A percentile compares a stretch with the other conserved stretches of the same genome.
phyloP scores from a whole-genome alignment of 768 basidiomycete species.

The Amanita inopinata region DNA sequence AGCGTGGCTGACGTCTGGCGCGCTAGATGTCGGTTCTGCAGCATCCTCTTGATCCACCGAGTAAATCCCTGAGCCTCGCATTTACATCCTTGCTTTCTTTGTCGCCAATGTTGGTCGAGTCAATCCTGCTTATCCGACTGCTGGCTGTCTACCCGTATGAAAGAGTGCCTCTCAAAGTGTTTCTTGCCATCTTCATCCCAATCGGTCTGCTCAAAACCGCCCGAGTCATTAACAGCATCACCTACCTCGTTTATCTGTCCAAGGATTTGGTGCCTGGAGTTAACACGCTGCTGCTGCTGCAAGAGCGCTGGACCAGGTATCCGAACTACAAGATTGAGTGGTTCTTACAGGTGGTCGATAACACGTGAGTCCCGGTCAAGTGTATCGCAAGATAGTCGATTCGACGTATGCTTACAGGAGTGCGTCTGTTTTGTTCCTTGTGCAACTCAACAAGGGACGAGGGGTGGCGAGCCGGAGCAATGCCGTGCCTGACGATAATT shows the following conservation, averaged over 20 bases:
- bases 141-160: conserved; percentile 14
- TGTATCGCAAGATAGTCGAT: not conserved
- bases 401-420: conserved; percentile 9
- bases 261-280: not conserved
- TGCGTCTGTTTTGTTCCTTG: conserved; percentile 15
- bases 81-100: conserved; percentile 8
- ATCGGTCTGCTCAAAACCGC: conserved; percentile 13
- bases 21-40: not conserved
- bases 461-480: not conserved
- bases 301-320: not conserved
- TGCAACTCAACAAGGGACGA: conserved; percentile 10
- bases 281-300: not conserved
- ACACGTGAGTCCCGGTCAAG: conserved; percentile 3
- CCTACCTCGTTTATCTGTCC: conserved; percentile 11
- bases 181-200: conserved; percentile 13
- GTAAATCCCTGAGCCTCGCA: conserved; percentile 4
- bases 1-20: conserved; percentile 2
- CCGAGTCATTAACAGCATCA: conserved; percentile 12
- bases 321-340: conserved; percentile 14
- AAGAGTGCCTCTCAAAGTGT: conserved; percentile 5
- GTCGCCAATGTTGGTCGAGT: conserved; percentile 17
- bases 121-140: conserved; percentile 16
- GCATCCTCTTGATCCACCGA: conserved; percentile 4
- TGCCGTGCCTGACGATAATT: not conserved
- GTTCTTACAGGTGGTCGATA: conserved; percentile 15